These are phyloP conservation scores for Plantago major DNA, from an alignment of 257 asterid genomes.

Conservation along the genomic window DNA sequence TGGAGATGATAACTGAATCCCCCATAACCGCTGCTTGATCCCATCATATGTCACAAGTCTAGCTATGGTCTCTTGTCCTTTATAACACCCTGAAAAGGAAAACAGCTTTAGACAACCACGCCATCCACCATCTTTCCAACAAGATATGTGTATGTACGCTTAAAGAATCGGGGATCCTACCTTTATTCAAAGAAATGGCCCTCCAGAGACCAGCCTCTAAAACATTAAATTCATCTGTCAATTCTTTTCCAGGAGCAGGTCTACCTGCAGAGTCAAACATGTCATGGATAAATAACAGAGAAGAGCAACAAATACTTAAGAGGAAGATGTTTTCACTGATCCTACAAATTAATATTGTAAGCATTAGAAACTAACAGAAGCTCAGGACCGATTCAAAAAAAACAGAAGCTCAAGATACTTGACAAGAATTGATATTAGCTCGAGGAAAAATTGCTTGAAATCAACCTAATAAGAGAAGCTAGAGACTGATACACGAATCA, in stretches of 20 bases:
- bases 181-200: conserved; percentile 86
- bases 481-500: neutral
- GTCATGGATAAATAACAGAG: conserved; percentile 7
- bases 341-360: conserved; percentile 2
- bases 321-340: conserved; percentile 3
- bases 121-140: neutral
- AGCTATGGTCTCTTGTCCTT: conserved; percentile 96
- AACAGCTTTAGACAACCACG: conserved; percentile 19
- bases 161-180: conserved; percentile 24
- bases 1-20: conserved; percentile 60
- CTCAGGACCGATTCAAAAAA: too few species aligned
- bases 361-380: conserved; percentile 14
- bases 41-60: conserved; percentile 94
- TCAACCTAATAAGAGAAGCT: conserved; percentile 11
- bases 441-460: neutral
- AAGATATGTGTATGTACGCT: neutral
- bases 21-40: conserved; percentile 89
- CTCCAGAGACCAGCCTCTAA: conserved; percentile 95
- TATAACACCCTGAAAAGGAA: conserved; percentile 71
- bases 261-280: conserved; percentile 54
- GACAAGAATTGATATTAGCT: conserved; percentile 4
- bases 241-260: conserved; percentile 92
- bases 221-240: conserved; percentile 83
- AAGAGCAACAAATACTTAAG: conserved; percentile 2
- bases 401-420: conserved; percentile 9